These are phyloP conservation scores for Stagonosporopsis cucurbitacearum DNA, from an alignment of 2,329 filamentous ascomycete species.

Conservation along the genomic window DNA sequence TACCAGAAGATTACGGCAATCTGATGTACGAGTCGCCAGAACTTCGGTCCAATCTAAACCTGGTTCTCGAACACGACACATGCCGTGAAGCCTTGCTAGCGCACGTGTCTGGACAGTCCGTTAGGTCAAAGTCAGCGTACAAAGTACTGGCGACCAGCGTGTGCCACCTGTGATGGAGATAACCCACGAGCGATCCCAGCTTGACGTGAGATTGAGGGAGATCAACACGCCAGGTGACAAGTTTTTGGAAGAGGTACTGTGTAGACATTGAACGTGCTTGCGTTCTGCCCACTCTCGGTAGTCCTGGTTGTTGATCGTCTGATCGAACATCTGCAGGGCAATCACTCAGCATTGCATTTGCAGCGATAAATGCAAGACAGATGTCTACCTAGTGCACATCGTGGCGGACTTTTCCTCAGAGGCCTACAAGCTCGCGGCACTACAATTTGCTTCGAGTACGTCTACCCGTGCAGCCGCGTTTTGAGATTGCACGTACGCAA, in stretches of 20 bases:
- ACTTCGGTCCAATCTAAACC: slow-evolving; percentile 13
- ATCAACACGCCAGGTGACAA: neutral
- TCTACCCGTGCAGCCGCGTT: neutral
- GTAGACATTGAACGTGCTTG: slow-evolving; percentile 4
- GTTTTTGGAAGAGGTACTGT: neutral
- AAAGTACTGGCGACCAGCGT: slow-evolving; percentile 10
- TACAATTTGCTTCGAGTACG: slow-evolving; percentile 1
- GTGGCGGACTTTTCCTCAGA: slow-evolving; percentile 1
- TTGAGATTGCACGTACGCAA: slow-evolving; percentile 7
- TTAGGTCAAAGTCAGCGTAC: slow-evolving; percentile 4
- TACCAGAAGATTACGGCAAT: slow-evolving; percentile 19
- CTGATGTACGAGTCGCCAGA: slow-evolving; percentile 10
- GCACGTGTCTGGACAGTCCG: slow-evolving; percentile 10
- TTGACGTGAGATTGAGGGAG: neutral
- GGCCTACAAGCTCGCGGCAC: neutral
- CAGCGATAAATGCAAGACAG: slow-evolving; percentile 1
- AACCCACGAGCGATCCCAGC: neutral
- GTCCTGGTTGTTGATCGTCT: slow-evolving; percentile 13
- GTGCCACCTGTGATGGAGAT: slow-evolving; percentile 1
- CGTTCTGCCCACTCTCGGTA: slow-evolving; percentile 1
- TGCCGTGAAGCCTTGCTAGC: slow-evolving; percentile 18
- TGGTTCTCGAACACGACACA: slow-evolving; percentile 14
- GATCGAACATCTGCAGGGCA: neutral
- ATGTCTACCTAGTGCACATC: slow-evolving; percentile 5
- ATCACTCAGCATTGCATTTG: slow-evolving; percentile 1